Percentiles rank a stretch among this genome's conserved stretches.
Evolutionary conservation across 805 yeast genomes (phyloP).

Genomic region (Saturnispora serradocipensis): DNA sequence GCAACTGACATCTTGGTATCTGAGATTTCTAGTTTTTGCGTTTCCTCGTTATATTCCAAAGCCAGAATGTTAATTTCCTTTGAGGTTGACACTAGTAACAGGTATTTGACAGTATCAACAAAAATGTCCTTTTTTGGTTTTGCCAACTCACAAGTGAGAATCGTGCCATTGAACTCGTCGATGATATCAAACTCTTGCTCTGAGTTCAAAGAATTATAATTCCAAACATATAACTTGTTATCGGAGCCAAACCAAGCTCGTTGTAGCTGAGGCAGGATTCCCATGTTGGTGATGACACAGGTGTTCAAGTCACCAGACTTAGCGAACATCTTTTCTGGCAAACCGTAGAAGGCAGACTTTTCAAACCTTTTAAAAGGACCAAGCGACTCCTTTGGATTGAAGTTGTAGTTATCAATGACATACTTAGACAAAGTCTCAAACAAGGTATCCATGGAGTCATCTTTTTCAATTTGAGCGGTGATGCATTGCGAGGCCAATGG

Average conservation of each 20-base stretch:
- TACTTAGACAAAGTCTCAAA: conserved; percentile 50
- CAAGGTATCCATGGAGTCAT: conserved; percentile 47
- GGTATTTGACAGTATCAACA: conserved; percentile 62
- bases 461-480: conserved; percentile 46
- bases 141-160: conserved; percentile 66
- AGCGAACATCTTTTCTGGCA: conserved; percentile 54
- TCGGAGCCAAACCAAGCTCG: conserved; percentile 84
- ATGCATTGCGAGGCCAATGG: conserved; percentile 58
- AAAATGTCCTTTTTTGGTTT: conserved; percentile 77
- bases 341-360: conserved; percentile 52
- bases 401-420: conserved; percentile 60
- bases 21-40: conserved; percentile 53
- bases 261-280: conserved; percentile 69
- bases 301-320: conserved; percentile 4
- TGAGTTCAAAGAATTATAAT: conserved; percentile 37
- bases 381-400: conserved; percentile 34
- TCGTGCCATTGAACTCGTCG: conserved; percentile 73
- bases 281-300: conserved; percentile 58
- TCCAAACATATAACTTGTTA: conserved; percentile 78
- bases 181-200: conserved; percentile 64
- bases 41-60: conserved; percentile 37
- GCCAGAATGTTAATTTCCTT: conserved; percentile 71
- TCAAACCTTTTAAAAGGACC: conserved; percentile 68
- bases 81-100: conserved; percentile 73
- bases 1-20: conserved; percentile 79